Evolutionary conservation across 2,329 filamentous ascomycete genomes (phyloP).

Genomic region (Epichloe amarillans): DNA sequence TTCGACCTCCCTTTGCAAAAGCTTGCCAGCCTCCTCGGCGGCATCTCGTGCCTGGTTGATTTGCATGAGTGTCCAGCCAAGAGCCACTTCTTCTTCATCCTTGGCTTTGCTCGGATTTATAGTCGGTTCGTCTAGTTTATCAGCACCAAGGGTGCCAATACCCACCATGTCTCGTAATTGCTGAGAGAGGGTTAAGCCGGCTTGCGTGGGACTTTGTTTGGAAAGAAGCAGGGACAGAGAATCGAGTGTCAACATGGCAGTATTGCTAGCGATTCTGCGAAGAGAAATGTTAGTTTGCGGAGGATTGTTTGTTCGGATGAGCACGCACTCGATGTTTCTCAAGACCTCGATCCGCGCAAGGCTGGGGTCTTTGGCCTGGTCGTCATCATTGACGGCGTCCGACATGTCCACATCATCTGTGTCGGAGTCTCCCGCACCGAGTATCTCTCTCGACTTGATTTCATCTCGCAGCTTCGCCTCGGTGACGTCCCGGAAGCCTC

Average conservation of each 20-base stretch:
- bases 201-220: slow-evolving; percentile 63
- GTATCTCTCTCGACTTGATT: slow-evolving; percentile 35
- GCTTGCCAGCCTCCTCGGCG: slow-evolving; percentile 55
- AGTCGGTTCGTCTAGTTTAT: slow-evolving; percentile 49
- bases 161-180: slow-evolving; percentile 58
- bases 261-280: slow-evolving; percentile 30
- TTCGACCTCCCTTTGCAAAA: slow-evolving; percentile 63
- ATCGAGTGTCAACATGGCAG: slow-evolving; percentile 59
- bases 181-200: slow-evolving; percentile 55
- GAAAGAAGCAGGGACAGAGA: slow-evolving; percentile 73
- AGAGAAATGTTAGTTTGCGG: not conserved
- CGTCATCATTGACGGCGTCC: slow-evolving; percentile 33
- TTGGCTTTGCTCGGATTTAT: slow-evolving; percentile 39
- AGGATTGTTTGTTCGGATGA: not conserved
- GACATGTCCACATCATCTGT: slow-evolving; percentile 32
- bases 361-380: slow-evolving; percentile 30
- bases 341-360: slow-evolving; percentile 45
- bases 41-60: slow-evolving; percentile 63
- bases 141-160: slow-evolving; percentile 59
- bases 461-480: slow-evolving; percentile 60
- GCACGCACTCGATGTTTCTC: slow-evolving; percentile 40
- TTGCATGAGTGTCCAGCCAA: slow-evolving; percentile 67
- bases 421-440: slow-evolving; percentile 27
- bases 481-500: slow-evolving; percentile 68
- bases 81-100: slow-evolving; percentile 42